These are phyloP conservation scores for Pyrenochaeta sp. DNA, from an alignment of 2,329 filamentous ascomycete species.

Conservation along the genomic window DNA sequence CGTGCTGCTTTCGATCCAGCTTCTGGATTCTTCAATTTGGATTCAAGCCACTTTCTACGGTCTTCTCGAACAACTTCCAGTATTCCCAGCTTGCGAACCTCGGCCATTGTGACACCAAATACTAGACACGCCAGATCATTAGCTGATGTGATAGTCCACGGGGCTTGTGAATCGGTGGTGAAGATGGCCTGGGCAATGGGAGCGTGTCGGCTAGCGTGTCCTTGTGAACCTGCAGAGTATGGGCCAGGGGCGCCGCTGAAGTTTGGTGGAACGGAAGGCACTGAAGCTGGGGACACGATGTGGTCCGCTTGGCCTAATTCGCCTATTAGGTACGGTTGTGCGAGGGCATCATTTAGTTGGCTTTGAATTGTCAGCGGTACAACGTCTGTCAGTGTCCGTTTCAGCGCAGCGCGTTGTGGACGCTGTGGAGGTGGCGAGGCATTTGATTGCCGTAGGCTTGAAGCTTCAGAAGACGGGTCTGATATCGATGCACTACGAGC, in stretches of 20 bases:
- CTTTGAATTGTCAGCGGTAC: constrained; percentile 77
- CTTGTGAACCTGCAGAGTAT: constrained; percentile 63
- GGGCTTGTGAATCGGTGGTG: constrained; percentile 87
- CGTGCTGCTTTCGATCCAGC: constrained; percentile 52
- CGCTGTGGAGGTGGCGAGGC: constrained; percentile 30
- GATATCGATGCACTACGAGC: constrained; percentile 26
- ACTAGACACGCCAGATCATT: constrained; percentile 96
- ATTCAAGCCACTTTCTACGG: constrained; percentile 85
- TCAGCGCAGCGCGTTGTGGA: constrained; percentile 68
- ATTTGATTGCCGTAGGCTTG: constrained; percentile 23
- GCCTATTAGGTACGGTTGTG: constrained; percentile 78
- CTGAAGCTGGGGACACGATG: constrained; percentile 56
- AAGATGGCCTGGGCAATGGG: constrained; percentile 96
- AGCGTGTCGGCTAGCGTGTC: constrained; percentile 87
- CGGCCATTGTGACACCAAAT: constrained; percentile 98
- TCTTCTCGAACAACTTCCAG: constrained; percentile 93
- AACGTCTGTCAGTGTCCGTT: constrained; percentile 88
- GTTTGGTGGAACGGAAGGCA: constrained; percentile 47
- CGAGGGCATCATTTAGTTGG: constrained; percentile 83
- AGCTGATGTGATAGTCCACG: constrained; percentile 95
- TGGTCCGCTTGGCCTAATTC: constrained; percentile 51
- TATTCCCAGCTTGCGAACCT: constrained; percentile 93
- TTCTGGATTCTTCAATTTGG: constrained; percentile 75
- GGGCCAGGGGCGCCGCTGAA: constrained; percentile 43
- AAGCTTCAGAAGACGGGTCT: constrained; percentile 30